Conservation (phyloP, 164 flowering plant genomes). For the Saururus chinensis region DNA sequence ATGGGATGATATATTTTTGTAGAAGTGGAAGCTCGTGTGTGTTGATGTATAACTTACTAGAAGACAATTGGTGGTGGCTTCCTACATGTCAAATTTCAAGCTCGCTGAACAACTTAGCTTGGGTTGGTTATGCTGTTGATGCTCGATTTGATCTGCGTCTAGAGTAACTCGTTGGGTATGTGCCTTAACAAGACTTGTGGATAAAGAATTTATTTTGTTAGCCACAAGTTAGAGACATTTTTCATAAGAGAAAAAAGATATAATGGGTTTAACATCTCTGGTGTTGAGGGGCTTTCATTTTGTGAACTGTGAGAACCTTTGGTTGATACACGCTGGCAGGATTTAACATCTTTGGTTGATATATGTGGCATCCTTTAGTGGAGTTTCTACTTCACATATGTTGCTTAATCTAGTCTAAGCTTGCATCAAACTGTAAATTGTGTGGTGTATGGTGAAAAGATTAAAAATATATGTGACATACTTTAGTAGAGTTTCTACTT, state of each 20-base stretch:
- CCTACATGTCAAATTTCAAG: conserved; percentile 11
- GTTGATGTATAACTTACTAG: conserved; percentile 9
- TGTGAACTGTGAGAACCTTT: no score
- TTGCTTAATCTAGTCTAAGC: no score
- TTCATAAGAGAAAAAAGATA: neutral
- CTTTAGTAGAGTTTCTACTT: no score
- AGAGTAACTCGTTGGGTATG: neutral
- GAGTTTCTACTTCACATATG: no score
- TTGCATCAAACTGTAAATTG: no score
- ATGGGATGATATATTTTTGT: conserved; percentile 12
- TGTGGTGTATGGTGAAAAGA: no score
- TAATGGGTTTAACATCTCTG: neutral
- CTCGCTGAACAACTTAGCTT: neutral
- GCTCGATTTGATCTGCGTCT: conserved; percentile 9
- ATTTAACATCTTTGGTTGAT: no score
- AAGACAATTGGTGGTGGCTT: conserved; percentile 16
- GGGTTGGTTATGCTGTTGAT: conserved; percentile 16
- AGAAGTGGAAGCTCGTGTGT: conserved; percentile 2
- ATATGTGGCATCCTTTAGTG: no score
- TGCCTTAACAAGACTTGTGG: neutral
- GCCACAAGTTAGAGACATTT: neutral
- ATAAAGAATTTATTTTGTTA: neutral
- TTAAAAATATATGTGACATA: no score
- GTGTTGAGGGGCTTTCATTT: no score
- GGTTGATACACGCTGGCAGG: no score